Conservation (phyloP, 768 basidiomycete genomes). For the Boletus rufocinnamomeus region DNA sequence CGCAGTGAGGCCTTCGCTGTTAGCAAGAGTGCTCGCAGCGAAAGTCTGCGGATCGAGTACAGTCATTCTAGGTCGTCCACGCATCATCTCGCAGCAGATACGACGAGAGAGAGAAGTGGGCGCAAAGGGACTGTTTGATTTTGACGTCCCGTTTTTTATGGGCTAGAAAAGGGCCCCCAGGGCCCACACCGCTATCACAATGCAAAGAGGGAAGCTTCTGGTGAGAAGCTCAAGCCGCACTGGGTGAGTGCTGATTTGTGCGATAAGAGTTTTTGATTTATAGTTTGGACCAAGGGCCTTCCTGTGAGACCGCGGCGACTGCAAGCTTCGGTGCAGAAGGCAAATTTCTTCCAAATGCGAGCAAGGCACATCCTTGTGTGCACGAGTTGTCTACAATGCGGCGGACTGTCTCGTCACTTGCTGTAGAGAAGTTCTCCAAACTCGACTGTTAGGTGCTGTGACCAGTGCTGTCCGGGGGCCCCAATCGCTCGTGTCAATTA, state of each 20-base stretch:
- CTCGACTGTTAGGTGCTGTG: too few relatives aligned
- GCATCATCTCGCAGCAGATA: slow-evolving; percentile 1
- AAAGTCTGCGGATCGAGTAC: too few relatives aligned
- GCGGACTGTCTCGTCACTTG: background rate
- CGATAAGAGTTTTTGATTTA: background rate
- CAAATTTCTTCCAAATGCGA: too few relatives aligned
- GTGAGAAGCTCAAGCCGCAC: slow-evolving; percentile 2
- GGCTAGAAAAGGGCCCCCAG: background rate
- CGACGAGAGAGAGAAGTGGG: background rate
- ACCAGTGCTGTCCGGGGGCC: background rate
- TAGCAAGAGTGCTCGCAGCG: too few relatives aligned
- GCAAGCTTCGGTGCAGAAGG: too few relatives aligned
- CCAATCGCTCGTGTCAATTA: slow-evolving; percentile 10
- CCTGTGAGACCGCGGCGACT: background rate
- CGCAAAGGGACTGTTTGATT: too few relatives aligned
- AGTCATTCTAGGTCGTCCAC: background rate
- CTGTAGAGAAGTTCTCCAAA: slow-evolving; percentile 3
- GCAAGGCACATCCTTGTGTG: background rate
- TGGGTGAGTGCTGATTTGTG: too few relatives aligned
- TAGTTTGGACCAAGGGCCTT: background rate
- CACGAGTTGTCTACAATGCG: background rate
- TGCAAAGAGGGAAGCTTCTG: slow-evolving; percentile 18
- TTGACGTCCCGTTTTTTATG: slow-evolving; percentile 1
- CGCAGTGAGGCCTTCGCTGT: too few relatives aligned
- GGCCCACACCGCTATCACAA: background rate